Percentiles rank a stretch among this genome's conserved stretches.
These are phyloP conservation scores for Mycena capillaripes DNA, from an alignment of 768 basidiomycete genomes.

Conservation along the genomic window DNA sequence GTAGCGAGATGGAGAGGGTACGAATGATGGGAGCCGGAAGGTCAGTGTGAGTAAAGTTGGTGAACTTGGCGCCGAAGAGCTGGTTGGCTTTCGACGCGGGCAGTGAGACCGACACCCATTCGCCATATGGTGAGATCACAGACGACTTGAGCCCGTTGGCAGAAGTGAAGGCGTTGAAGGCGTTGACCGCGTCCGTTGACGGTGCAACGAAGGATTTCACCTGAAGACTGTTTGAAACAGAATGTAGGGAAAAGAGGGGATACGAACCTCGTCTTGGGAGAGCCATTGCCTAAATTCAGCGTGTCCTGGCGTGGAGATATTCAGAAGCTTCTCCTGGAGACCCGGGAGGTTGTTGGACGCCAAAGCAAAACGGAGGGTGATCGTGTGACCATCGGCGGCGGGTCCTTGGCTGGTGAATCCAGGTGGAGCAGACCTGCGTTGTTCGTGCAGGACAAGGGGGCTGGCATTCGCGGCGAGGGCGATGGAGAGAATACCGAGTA, in stretches of 20 bases:
- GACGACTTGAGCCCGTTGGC: background rate
- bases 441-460: background rate
- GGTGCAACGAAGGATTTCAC: background rate
- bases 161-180: background rate
- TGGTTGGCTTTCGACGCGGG: background rate
- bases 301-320: background rate
- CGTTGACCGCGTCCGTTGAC: background rate
- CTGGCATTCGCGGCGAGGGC: no score
- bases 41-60: background rate
- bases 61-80: background rate
- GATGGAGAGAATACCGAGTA: no score
- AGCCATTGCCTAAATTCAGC: background rate
- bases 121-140: background rate
- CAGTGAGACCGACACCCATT: background rate
- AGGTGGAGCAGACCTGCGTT: background rate
- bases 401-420: background rate
- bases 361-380: background rate
- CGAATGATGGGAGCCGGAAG: background rate
- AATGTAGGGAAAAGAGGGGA: background rate
- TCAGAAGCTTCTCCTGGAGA: background rate
- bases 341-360: background rate
- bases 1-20: background rate
- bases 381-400: no score
- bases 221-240: background rate
- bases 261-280: background rate